These are phyloP conservation scores for Rhodotorula sp. DNA, from an alignment of 1,284 basidiomycete genomes.

Conservation along the genomic window DNA sequence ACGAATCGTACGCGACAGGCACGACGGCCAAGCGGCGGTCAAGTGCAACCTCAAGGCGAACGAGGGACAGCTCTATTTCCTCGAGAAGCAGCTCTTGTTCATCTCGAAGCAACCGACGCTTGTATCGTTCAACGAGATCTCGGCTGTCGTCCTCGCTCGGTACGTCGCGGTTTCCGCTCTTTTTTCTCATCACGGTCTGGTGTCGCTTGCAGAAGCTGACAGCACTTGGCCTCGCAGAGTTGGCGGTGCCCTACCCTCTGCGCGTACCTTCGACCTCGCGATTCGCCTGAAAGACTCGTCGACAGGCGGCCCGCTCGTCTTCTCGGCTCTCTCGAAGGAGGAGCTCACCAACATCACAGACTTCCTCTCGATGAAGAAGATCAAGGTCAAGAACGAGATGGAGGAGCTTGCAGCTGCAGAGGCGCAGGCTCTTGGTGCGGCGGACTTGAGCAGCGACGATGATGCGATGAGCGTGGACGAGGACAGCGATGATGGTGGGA, in stretches of 20 bases:
- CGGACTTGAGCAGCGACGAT: slow-evolving; percentile 59
- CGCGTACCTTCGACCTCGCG: slow-evolving; percentile 91
- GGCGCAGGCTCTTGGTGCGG: slow-evolving; percentile 75
- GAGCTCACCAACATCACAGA: slow-evolving; percentile 83
- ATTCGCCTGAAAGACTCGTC: slow-evolving; percentile 75
- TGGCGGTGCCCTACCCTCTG: slow-evolving; percentile 82
- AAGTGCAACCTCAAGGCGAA: slow-evolving; percentile 98
- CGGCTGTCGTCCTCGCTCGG: slow-evolving; percentile 89
- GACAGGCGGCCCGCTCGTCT: slow-evolving; percentile 68
- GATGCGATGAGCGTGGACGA: slow-evolving; percentile 51
- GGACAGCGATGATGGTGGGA: slow-evolving; percentile 11
- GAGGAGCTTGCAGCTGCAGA: slow-evolving; percentile 74
- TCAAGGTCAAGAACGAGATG: slow-evolving; percentile 95
- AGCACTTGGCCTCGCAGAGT: slow-evolving; percentile 55
- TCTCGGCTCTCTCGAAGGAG: slow-evolving; percentile 92
- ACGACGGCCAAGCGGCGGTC: slow-evolving; percentile 59
- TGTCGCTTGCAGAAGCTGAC: neutral
- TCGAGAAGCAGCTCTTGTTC: slow-evolving; percentile 97
- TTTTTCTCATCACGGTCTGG: neutral
- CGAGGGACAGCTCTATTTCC: slow-evolving; percentile 94
- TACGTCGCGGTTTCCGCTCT: slow-evolving; percentile 40
- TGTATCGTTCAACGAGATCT: slow-evolving; percentile 86
- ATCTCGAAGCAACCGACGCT: slow-evolving; percentile 94
- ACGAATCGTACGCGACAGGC: slow-evolving; percentile 43
- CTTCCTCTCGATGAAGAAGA: slow-evolving; percentile 85